Base-by-base conservation (phyloP, 2,329 filamentous ascomycete genomes). In the Trichophyton schoenleinii region DNA sequence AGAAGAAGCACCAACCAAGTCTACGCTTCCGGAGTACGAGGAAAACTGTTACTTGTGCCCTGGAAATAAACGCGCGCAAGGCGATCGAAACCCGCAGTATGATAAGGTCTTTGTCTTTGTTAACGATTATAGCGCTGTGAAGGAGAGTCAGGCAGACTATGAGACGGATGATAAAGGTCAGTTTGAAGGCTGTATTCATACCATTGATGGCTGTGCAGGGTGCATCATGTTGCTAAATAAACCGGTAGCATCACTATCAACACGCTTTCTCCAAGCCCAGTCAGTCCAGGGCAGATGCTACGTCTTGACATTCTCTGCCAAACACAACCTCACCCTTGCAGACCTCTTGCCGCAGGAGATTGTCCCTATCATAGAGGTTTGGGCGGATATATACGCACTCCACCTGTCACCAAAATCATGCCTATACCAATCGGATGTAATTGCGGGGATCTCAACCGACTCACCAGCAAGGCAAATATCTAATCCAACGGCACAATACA, bases 101-200 rank as follows among this genome's bases (percentile, higher is more conserved):
- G 81, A 88, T 59, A 84, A 84, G 69, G 95, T 91, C 0, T 97
- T 95, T 72, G 87, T 92, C 44, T 99, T 99, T 70, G 88, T 97
- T 67, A 99, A 99, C 70, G 94, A 99, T 73, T 99, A 94, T 75
- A 95, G 90, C 69, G 94, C 94, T 1, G 92, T 99, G 58, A 96
- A 96, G 76, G 91, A 96, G 75, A 81, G 88, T 65, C 94, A 99
- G 74, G 85, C 87, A 34, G 85, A 89, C 57, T 99, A 97, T 74
- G 74, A 77, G 20, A 77, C 77, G 13, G 73, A 79, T 62, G 74
- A 77, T 68, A 78, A 77, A 64, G 77, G 81, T 81, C 70, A 64
- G 75, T 68, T 57, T 18, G 18, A 52, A 52, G 25, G 8, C 20
- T 22, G 46, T 3, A 28, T 22, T 7, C 20, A 11, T 20, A 8